Percentiles rank a stretch among this genome's conserved stretches.
These are phyloP conservation scores for Tricharina praecox DNA, from an alignment of 495 filamentous ascomycete species.

Conservation along the genomic window DNA sequence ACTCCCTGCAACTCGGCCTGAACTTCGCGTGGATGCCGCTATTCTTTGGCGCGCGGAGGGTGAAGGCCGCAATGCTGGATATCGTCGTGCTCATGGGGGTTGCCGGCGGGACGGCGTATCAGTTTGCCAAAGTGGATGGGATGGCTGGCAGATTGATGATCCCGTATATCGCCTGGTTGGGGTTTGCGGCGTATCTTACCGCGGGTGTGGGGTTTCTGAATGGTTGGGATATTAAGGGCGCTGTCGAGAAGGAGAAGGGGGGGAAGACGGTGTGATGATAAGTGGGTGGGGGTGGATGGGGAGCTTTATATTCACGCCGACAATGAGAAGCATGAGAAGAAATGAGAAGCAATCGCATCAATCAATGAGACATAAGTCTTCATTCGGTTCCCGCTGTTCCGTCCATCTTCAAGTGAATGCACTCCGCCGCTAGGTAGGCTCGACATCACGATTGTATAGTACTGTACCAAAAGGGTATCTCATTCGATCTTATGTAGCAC, in stretches of 20 bases:
- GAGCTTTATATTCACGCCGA: too few relatives aligned
- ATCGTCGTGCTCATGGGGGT: slow-evolving; percentile 53
- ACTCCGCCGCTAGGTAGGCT: too few relatives aligned
- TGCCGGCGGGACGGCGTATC: slow-evolving; percentile 49
- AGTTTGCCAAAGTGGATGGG: slow-evolving; percentile 57
- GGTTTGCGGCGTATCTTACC: slow-evolving; percentile 67
- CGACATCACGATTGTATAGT: too few relatives aligned
- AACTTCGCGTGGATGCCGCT: slow-evolving; percentile 89
- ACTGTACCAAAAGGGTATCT: too few relatives aligned
- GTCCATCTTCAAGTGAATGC: too few relatives aligned
- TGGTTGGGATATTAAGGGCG: slow-evolving; percentile 42
- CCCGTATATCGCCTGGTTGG: slow-evolving; percentile 68
- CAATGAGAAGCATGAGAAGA: too few relatives aligned
- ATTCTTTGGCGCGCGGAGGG: slow-evolving; percentile 59
- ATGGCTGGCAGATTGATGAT: slow-evolving; percentile 54
- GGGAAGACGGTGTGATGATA: neutral
- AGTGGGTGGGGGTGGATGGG: neutral
- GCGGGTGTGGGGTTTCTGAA: slow-evolving; percentile 60
- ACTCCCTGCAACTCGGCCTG: slow-evolving; percentile 65
- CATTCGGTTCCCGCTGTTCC: too few relatives aligned
- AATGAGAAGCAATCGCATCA: too few relatives aligned
- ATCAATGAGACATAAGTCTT: too few relatives aligned
- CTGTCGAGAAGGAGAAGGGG: slow-evolving; percentile 7
- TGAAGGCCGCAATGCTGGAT: slow-evolving; percentile 57
- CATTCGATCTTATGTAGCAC: too few relatives aligned